phyloP scores from a whole-genome alignment of 495 filamentous ascomycete genomes.

The Neurospora pannonica region DNA sequence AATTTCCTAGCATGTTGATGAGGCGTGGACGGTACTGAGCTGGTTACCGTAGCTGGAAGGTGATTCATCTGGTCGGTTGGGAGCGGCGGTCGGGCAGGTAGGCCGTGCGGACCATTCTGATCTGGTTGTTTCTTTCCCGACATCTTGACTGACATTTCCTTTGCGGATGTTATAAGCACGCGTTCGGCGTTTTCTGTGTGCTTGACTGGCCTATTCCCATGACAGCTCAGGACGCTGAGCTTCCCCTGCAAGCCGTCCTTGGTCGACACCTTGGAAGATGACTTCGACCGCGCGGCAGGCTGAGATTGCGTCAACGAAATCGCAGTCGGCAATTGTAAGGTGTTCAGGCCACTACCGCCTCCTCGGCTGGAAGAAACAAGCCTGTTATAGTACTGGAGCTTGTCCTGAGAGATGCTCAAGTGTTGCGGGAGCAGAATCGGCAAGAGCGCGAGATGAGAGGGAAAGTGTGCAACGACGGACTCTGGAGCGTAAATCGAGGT shows the following conservation, averaged over 20 bases:
- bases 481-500: constrained; percentile 17
- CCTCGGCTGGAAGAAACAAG: constrained; percentile 42
- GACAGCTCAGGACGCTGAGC: constrained; percentile 38
- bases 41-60: constrained; percentile 56
- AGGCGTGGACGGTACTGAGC: constrained; percentile 88
- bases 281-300: constrained; percentile 38
- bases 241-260: constrained; percentile 35
- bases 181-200: constrained; percentile 44
- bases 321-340: constrained; percentile 35
- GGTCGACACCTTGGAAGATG: constrained; percentile 43
- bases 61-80: constrained; percentile 20
- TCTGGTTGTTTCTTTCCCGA: constrained; percentile 33
- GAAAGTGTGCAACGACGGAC: constrained; percentile 20
- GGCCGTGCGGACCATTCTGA: constrained; percentile 17
- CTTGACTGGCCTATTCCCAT: constrained; percentile 48
- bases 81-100: constrained; percentile 24
- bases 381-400: constrained; percentile 46
- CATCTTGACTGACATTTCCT: constrained; percentile 40
- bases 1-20: constrained; percentile 80
- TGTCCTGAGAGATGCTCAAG: constrained; percentile 39
- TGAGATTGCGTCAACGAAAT: constrained; percentile 38
- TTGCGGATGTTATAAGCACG: constrained; percentile 42
- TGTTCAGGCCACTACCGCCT: constrained; percentile 33
- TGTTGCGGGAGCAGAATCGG: constrained; percentile 43
- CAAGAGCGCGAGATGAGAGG: constrained; percentile 33